Percentiles rank a stretch among this genome's conserved stretches.
Evolutionary conservation across 208 protist genomes (phyloP).

Genomic region (Acanthamoeba castellanii): DNA sequence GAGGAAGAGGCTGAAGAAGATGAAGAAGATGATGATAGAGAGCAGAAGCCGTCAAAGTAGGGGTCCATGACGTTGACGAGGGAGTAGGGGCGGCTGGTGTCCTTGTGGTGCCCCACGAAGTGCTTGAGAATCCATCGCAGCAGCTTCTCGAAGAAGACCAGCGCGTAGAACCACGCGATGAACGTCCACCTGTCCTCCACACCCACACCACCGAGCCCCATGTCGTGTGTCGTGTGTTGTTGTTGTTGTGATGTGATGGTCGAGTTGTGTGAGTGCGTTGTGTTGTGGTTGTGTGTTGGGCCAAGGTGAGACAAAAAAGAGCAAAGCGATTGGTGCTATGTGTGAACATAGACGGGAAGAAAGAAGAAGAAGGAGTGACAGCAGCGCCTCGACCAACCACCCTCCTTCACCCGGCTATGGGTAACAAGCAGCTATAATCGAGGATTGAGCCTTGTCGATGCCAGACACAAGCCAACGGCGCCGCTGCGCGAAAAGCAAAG

Average conservation of each 20-base stretch:
- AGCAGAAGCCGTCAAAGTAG: conserved; percentile 36
- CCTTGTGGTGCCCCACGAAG: conserved; percentile 43
- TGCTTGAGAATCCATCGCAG: conserved; percentile 48
- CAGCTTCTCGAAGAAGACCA: conserved; percentile 66
- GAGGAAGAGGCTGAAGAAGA: not conserved
- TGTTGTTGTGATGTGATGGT: not conserved
- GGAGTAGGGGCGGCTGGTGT: conserved; percentile 53
- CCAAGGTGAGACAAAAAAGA: not conserved
- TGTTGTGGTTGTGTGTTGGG: not conserved
- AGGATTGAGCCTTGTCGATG: not conserved
- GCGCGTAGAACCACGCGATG: conserved; percentile 63
- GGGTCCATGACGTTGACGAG: conserved; percentile 66
- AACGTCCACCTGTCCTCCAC: conserved; percentile 58
- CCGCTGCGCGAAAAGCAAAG: not conserved
- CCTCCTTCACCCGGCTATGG: no score
- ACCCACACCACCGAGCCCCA: not conserved
- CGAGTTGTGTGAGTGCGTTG: not conserved
- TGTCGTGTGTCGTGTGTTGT: not conserved
- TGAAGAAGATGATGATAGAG: not conserved
- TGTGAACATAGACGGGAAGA: not conserved
- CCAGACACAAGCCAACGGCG: not conserved
- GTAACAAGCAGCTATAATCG: not conserved
- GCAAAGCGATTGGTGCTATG: not conserved
- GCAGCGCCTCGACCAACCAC: no score
- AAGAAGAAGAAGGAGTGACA: not conserved